A percentile compares a stretch with the other conserved stretches of the same genome.
These are phyloP conservation scores for Exophiala dermatitidis DNA, from an alignment of 2,329 filamentous ascomycete species.

Conservation along the genomic window DNA sequence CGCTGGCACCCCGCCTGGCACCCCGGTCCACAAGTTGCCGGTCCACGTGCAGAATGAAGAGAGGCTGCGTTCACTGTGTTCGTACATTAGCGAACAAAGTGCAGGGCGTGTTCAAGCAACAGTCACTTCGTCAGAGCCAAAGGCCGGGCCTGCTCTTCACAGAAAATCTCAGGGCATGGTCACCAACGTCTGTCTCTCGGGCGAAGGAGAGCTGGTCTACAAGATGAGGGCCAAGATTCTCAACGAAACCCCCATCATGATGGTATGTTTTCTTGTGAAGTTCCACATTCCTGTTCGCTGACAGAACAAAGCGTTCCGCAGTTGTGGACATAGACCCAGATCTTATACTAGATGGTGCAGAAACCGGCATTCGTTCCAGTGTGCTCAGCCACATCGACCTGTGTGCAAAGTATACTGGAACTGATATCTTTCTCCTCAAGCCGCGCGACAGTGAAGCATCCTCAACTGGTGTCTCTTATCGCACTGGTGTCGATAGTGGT, in stretches of 20 bases:
- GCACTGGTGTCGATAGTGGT: conserved; percentile 71
- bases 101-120: conserved; percentile 71
- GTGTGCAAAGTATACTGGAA: conserved; percentile 79
- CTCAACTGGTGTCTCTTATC: conserved; percentile 57
- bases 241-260: conserved; percentile 82
- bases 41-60: conserved; percentile 82
- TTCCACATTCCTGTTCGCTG: conserved; percentile 8
- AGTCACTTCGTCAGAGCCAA: conserved; percentile 75
- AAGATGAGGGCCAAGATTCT: conserved; percentile 83
- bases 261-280: conserved; percentile 55
- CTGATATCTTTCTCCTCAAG: conserved; percentile 91
- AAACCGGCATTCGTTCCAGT: conserved; percentile 61
- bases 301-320: conserved; percentile 64
- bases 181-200: conserved; percentile 86
- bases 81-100: conserved; percentile 64
- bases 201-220: conserved; percentile 77
- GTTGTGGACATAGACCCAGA: conserved; percentile 89
- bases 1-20: conserved; percentile 74
- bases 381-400: conserved; percentile 81
- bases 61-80: conserved; percentile 70
- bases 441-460: conserved; percentile 77
- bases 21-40: conserved; percentile 82
- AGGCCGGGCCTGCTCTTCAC: conserved; percentile 48
- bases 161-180: conserved; percentile 52
- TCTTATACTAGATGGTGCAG: conserved; percentile 70